A percentile compares a stretch with the other conserved stretches of the same genome.
Evolutionary conservation across 345 rosid genomes (phyloP).

Genomic region (Kernera saxatilis): DNA sequence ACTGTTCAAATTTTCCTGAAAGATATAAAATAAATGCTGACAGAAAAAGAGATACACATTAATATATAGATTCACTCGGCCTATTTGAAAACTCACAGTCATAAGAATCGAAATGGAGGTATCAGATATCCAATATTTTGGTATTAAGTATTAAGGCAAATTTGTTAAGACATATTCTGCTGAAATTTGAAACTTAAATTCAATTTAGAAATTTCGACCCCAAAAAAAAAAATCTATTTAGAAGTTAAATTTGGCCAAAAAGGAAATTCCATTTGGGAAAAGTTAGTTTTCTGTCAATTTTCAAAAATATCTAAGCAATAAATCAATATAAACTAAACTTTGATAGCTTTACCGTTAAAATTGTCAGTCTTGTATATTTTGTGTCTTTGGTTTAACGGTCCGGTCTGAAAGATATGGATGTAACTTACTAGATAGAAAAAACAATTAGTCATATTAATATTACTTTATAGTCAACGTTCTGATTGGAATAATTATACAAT

Average conservation of each 20-base stretch:
- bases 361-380: not conserved
- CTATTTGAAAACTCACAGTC: not conserved
- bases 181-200: not conserved
- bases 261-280: not conserved
- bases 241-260: not conserved
- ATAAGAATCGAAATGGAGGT: not conserved
- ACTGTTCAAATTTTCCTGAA: not conserved
- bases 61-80: not conserved
- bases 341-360: not conserved
- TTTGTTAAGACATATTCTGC: not conserved
- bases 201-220: no score
- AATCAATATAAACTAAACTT: not conserved
- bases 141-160: not conserved
- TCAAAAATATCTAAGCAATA: not conserved
- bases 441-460: not conserved
- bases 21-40: not conserved
- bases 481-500: not conserved
- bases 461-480: constrained; percentile 2
- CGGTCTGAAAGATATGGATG: not conserved
- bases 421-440: not conserved
- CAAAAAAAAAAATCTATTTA: no score
- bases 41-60: not conserved
- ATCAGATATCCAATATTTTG: not conserved
- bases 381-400: not conserved
- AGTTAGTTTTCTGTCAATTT: not conserved